Conservation (phyloP, 352 stramenopile species). For the Globisporangium spiculum region DNA sequence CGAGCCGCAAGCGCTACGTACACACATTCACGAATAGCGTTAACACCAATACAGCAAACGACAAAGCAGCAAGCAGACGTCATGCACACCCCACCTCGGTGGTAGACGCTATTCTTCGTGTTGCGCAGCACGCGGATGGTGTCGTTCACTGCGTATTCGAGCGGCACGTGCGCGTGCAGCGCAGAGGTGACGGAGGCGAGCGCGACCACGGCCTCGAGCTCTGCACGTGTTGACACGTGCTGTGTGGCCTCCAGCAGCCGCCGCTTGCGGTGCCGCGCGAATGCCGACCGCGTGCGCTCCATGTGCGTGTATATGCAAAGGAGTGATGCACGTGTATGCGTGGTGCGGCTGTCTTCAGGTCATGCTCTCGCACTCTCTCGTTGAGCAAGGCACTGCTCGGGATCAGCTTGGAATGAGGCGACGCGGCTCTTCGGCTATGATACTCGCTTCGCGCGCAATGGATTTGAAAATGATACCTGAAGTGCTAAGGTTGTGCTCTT, state of each 20-base stretch:
- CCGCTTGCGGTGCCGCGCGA: slow-evolving; percentile 58
- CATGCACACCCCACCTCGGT: slow-evolving; percentile 29
- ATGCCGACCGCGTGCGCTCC: slow-evolving; percentile 43
- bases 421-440: not conserved
- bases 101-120: slow-evolving; percentile 64
- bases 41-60: not conserved
- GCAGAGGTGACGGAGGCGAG: slow-evolving; percentile 26
- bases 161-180: not conserved
- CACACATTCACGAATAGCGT: not conserved
- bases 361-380: not conserved
- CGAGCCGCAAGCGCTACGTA: slow-evolving; percentile 53
- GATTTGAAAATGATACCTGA: not conserved
- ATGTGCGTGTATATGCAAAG: slow-evolving; percentile 14
- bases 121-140: slow-evolving; percentile 52
- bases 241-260: slow-evolving; percentile 49
- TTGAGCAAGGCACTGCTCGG: not conserved
- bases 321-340: not conserved
- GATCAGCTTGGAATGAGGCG: not conserved
- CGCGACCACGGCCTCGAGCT: slow-evolving; percentile 31
- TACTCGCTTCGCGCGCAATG: not conserved
- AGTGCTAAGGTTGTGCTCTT: not conserved
- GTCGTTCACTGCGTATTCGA: slow-evolving; percentile 21
- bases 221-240: slow-evolving; percentile 35
- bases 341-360: not conserved
- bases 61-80: not conserved